A percentile compares a stretch with the other conserved stretches of the same genome.
Evolutionary conservation across 805 yeast species (phyloP).

Genomic region (Candida germanica): DNA sequence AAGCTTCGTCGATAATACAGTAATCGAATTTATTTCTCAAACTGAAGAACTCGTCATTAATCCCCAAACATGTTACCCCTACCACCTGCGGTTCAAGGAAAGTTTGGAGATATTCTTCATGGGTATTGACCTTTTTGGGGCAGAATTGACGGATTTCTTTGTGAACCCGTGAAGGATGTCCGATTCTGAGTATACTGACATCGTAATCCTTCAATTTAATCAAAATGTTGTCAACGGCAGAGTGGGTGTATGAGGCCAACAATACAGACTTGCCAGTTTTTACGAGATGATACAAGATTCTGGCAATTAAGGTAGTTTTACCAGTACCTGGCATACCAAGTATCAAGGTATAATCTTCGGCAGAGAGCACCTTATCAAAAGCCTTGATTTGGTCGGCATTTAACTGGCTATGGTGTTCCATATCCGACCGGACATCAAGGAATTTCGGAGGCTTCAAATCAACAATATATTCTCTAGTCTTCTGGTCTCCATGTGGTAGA

Average conservation of each 20-base stretch:
- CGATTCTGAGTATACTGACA: constrained; percentile 60
- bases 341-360: constrained; percentile 75
- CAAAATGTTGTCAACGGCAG: constrained; percentile 92
- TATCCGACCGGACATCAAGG: constrained; percentile 15
- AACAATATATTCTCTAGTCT: constrained; percentile 48
- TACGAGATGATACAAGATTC: constrained; percentile 61
- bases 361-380: constrained; percentile 56
- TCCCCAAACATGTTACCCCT: constrained; percentile 85
- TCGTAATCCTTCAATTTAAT: constrained; percentile 53
- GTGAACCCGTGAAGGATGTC: constrained; percentile 58
- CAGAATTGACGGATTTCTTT: constrained; percentile 54
- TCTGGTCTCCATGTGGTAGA: constrained; percentile 44
- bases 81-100: constrained; percentile 66
- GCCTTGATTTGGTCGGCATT: constrained; percentile 76
- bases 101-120: constrained; percentile 44
- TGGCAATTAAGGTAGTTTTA: constrained; percentile 67
- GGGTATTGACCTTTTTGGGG: constrained; percentile 36
- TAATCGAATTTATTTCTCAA: constrained; percentile 68
- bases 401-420: constrained; percentile 26
- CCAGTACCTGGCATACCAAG: constrained; percentile 99
- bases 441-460: constrained; percentile 51
- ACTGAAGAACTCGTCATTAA: constrained; percentile 58
- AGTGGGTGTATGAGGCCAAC: constrained; percentile 85
- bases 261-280: constrained; percentile 63
- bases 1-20: constrained; percentile 95